A percentile compares a stretch with the other conserved stretches of the same genome.
Conservation (phyloP, 441 rosid genomes). For the Erodium chrysanthum region DNA sequence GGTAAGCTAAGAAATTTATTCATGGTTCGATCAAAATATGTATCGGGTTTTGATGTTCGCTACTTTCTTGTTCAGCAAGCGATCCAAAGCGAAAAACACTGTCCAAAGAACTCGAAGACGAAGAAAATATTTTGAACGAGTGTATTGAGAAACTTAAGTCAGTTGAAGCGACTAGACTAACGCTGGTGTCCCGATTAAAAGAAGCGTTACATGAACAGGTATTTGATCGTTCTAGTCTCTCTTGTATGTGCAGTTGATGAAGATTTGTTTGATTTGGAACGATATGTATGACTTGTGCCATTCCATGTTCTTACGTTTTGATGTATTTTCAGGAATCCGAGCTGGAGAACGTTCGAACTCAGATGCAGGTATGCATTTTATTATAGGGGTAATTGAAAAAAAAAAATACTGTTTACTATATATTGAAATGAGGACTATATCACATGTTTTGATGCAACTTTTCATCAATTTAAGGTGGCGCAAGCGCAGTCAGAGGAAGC, state of each 20-base stretch:
- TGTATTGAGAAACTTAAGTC: conserved; percentile 70
- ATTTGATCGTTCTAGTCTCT: conserved; percentile 4
- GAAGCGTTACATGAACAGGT: conserved; percentile 82
- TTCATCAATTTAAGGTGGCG: conserved; percentile 43
- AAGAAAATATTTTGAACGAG: conserved; percentile 57
- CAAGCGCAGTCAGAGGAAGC: conserved; percentile 59
- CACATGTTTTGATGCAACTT: not conserved
- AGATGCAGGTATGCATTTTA: conserved; percentile 47
- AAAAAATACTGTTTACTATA: too few relatives aligned
- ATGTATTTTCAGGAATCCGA: conserved; percentile 53
- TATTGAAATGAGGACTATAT: too few relatives aligned
- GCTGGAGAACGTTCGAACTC: conserved; percentile 67
- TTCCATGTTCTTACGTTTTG: not conserved
- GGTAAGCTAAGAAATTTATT: conserved; percentile 31
- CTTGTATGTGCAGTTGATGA: not conserved
- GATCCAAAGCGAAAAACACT: conserved; percentile 45
- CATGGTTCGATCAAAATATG: too few relatives aligned
- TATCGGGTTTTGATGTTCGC: not conserved
- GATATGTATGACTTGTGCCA: too few relatives aligned
- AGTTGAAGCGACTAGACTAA: conserved; percentile 52
- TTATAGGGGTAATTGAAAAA: too few relatives aligned
- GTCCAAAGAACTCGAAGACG: conserved; percentile 57
- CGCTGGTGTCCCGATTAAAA: conserved; percentile 70
- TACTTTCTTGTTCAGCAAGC: conserved; percentile 33
- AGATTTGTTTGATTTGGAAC: not conserved